Conservation (phyloP, 2,329 filamentous ascomycete genomes). For the Claviceps digitariae region DNA sequence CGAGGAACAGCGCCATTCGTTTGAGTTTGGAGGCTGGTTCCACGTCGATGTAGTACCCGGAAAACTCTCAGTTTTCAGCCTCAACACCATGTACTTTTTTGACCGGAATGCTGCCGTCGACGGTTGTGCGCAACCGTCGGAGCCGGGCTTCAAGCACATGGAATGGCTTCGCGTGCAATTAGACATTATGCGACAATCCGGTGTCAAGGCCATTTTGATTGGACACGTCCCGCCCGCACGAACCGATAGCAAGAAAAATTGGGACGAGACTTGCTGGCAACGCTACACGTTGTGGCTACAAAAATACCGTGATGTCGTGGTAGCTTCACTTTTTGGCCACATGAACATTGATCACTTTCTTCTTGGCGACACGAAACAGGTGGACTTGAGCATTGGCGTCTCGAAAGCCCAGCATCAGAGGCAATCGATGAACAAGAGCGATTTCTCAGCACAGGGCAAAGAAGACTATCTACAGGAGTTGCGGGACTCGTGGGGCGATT, state of each 20-base stretch:
- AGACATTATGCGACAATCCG: conserved; percentile 63
- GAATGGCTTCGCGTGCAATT: conserved; percentile 92
- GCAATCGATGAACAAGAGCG: conserved; percentile 21
- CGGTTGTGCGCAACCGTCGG: conserved; percentile 62
- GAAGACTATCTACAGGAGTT: conserved; percentile 64
- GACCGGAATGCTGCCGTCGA: conserved; percentile 87
- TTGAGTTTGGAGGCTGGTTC: conserved; percentile 90
- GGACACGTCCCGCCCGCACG: conserved; percentile 89
- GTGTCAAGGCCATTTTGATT: conserved; percentile 88
- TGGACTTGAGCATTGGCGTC: conserved; percentile 43
- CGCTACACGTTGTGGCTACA: conserved; percentile 86
- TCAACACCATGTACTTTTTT: conserved; percentile 96
- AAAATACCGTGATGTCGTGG: conserved; percentile 82
- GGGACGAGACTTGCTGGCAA: conserved; percentile 98
- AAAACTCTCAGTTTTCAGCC: conserved; percentile 75
- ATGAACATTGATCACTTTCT: conserved; percentile 99
- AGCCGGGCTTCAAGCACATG: conserved; percentile 89
- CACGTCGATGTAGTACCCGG: conserved; percentile 81
- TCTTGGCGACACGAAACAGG: conserved; percentile 69
- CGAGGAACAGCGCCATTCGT: conserved; percentile 80
- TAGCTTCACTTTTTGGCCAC: conserved; percentile 71
- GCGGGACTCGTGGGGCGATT: conserved; percentile 59
- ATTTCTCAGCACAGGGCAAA: conserved; percentile 49
- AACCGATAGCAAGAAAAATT: conserved; percentile 70
- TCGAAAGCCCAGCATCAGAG: conserved; percentile 4